Evolutionary conservation across 495 filamentous ascomycete genomes (phyloP), one percentile per base, ranked within the genome.

Genomic region (Astrocystis sublimbata): DNA sequence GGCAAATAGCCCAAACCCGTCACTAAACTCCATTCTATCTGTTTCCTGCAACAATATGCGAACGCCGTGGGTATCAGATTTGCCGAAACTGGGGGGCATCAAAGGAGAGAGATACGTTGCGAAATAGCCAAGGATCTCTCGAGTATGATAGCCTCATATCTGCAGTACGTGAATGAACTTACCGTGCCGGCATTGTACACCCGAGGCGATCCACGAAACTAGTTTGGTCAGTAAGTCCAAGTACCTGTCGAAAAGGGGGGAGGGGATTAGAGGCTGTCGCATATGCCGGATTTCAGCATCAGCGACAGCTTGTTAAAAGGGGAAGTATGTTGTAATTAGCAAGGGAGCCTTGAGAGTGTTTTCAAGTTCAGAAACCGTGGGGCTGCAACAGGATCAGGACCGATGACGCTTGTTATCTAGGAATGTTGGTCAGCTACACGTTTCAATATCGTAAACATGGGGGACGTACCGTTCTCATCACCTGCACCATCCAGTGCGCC

Each of bases 341-440:
- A 41, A 33, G 60, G 33, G 31, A 10, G 31, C 31, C 21, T n/a
- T 33, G n/a, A 31, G 46, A 19, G 56, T 50, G 46, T 40, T 21
- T 43, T 26, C 26, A 33, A 55, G 62, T 62, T 21, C 33, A 61
- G 40, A 30, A 61, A 38, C 52, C 30, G 40, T 24, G 38, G 36
- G 9, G 52, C 21, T 21, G 50, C 35, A 24, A 53, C 45, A 56
- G 13, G 49, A 9, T 80, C 66, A 80, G 65, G 77, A 76, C 59
- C 79, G 79, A 76, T 73, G 79, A 73, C 79, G 79, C 78, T 82
- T 82, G 78, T 75, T 54, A 61, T 77, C 79, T 82, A 64, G n/a
- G n/a, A n/a, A n/a, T 23, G 6, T 31, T 4, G 52, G 65, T 81
- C 60, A 78, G 76, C 47, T 51, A 19, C 19, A 6, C n/a, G 10